Evolutionary conservation across 106 monocot genomes (phyloP).

Genomic region (Acanthochlamys bracteata): DNA sequence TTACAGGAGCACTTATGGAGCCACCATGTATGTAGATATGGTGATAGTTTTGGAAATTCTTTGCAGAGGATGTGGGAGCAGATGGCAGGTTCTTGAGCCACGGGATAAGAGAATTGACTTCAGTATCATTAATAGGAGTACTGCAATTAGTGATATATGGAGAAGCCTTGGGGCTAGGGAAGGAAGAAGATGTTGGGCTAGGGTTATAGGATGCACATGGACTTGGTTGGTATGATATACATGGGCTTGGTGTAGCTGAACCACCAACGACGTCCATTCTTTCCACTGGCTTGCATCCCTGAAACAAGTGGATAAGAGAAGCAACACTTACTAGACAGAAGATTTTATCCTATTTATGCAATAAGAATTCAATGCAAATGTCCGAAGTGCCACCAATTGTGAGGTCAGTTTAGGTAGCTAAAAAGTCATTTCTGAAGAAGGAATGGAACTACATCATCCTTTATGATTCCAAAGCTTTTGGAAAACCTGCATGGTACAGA

Average conservation of each 20-base stretch:
- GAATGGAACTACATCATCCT: too few species aligned
- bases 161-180: slow-evolving; percentile 35
- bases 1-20: slow-evolving; percentile 65
- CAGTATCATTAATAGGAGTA: slow-evolving; percentile 7
- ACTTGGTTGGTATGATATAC: slow-evolving; percentile 50
- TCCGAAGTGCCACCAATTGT: too few species aligned
- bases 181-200: slow-evolving; percentile 33
- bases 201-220: slow-evolving; percentile 22
- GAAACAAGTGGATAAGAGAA: slow-evolving; percentile 1
- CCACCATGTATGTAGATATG: slow-evolving; percentile 27
- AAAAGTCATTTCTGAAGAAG: too few species aligned
- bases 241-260: slow-evolving; percentile 39
- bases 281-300: slow-evolving; percentile 59
- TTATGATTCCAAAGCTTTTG: too few species aligned
- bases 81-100: slow-evolving; percentile 47
- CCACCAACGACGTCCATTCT: slow-evolving; percentile 23
- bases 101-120: slow-evolving; percentile 33
- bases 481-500: too few species aligned
- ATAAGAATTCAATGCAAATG: background rate
- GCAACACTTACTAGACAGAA: background rate
- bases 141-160: slow-evolving; percentile 20
- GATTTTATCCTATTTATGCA: background rate
- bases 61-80: slow-evolving; percentile 13
- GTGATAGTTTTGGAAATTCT: slow-evolving; percentile 13
- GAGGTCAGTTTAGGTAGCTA: too few species aligned